A percentile compares a stretch with the other conserved stretches of the same genome.
Conservation (phyloP, 805 yeast genomes). For the Monosporozyma yasuniensis region DNA sequence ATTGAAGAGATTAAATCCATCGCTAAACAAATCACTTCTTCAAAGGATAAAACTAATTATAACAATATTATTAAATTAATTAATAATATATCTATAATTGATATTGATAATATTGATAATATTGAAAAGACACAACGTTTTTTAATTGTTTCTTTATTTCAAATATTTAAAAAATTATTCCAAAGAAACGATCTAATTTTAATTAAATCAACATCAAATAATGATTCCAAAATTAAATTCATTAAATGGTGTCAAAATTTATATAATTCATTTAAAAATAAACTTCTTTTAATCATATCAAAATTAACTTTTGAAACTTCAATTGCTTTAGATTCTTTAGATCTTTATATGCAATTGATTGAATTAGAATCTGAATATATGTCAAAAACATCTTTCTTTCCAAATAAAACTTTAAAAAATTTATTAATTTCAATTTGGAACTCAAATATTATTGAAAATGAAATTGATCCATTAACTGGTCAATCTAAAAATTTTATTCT, state of each 20-base stretch:
- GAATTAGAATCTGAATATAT: slow-evolving; percentile 47
- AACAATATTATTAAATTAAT: slow-evolving; percentile 26
- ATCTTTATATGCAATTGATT: slow-evolving; percentile 46
- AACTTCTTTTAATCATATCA: slow-evolving; percentile 36
- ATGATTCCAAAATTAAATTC: slow-evolving; percentile 24
- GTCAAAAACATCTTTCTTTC: slow-evolving; percentile 54
- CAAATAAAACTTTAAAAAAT: slow-evolving; percentile 42
- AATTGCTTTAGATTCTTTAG: slow-evolving; percentile 44
- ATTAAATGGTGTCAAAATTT: slow-evolving; percentile 54
- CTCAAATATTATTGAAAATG: slow-evolving; percentile 22
- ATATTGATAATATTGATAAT: slow-evolving; percentile 4
- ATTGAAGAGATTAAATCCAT: slow-evolving; percentile 22
- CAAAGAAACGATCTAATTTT: slow-evolving; percentile 25
- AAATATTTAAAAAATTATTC: slow-evolving; percentile 28
- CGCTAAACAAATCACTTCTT: slow-evolving; percentile 21
- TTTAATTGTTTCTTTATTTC: slow-evolving; percentile 25
- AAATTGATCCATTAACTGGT: slow-evolving; percentile 39
- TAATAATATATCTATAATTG: slow-evolving; percentile 13
- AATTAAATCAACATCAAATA: slow-evolving; percentile 17
- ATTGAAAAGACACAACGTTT: slow-evolving; percentile 21
- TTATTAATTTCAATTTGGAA: slow-evolving; percentile 34
- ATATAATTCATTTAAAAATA: slow-evolving; percentile 45
- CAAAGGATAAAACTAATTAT: slow-evolving; percentile 25
- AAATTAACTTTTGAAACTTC: slow-evolving; percentile 36
- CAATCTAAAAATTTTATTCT: slow-evolving; percentile 37